Evolutionary conservation across 371 early-diverging fungal species (phyloP).

Genomic region (Mucor lusitanicus): DNA sequence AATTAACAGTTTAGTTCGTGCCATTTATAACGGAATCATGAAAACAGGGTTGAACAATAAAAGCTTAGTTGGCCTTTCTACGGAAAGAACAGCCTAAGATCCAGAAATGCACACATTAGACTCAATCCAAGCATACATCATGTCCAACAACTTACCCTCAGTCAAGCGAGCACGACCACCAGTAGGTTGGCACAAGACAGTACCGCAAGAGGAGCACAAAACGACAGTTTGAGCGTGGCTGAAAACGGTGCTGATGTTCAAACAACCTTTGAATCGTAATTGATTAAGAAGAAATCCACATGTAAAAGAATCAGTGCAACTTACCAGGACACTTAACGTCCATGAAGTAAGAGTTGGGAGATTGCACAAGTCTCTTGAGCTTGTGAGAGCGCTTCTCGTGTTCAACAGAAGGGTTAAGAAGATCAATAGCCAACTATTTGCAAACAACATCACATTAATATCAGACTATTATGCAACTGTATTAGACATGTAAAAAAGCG

Average conservation of each 20-base stretch:
- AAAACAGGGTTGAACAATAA: neutral
- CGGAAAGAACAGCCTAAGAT: conserved; percentile 12
- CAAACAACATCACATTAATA: neutral
- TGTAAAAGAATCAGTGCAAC: neutral
- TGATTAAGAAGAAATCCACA: neutral
- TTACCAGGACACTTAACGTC: conserved; percentile 98
- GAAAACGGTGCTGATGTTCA: conserved; percentile 95
- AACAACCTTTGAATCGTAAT: conserved; percentile 73
- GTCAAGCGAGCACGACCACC: conserved; percentile 98
- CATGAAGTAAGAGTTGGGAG: conserved; percentile 99
- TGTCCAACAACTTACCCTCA: conserved; percentile 56
- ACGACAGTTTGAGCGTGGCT: conserved; percentile 99
- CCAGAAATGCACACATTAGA: neutral
- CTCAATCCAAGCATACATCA: neutral
- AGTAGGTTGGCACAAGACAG: conserved; percentile 97
- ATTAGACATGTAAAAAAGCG: neutral
- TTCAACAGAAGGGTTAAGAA: conserved; percentile 96
- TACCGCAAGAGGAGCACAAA: conserved; percentile 91
- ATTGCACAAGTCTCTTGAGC: conserved; percentile 98
- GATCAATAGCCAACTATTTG: conserved; percentile 93
- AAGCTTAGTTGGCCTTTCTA: conserved; percentile 17
- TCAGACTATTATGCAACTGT: neutral
- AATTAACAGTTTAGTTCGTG: neutral
- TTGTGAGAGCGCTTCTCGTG: conserved; percentile 95
- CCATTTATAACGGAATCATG: neutral